Evolutionary conservation across 2,329 filamentous ascomycete species (phyloP).

Genomic region (Fusarium keratoplasticum): DNA sequence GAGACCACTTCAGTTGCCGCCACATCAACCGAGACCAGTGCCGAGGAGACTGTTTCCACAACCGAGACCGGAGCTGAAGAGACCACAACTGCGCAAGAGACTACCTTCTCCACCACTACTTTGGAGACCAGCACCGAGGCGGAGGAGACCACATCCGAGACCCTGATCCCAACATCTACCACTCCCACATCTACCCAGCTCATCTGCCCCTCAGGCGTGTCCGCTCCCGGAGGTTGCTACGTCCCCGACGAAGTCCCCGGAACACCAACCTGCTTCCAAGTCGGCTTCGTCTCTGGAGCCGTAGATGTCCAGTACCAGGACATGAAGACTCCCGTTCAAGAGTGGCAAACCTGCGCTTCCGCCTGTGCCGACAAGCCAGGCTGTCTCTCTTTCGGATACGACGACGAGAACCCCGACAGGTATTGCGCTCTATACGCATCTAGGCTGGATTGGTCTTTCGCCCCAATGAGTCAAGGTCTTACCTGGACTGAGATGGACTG

Average conservation of each 20-base stretch:
- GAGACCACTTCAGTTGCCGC: background rate
- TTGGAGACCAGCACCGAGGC: background rate
- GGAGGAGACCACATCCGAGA: background rate
- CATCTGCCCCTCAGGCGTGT: background rate
- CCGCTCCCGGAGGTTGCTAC: background rate
- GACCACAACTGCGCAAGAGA: background rate
- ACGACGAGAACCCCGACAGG: background rate
- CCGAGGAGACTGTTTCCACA: background rate
- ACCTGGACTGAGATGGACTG: background rate
- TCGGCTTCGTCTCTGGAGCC: background rate
- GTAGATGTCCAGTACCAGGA: background rate
- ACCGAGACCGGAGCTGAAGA: background rate
- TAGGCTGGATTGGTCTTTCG: background rate
- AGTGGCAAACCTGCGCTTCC: background rate
- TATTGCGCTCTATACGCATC: background rate
- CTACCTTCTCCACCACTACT: background rate
- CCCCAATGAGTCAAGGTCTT: background rate
- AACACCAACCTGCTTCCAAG: background rate
- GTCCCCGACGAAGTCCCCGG: background rate
- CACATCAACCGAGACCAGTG: background rate
- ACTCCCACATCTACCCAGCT: background rate
- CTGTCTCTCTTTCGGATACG: background rate
- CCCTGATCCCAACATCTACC: background rate
- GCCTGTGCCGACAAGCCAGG: background rate
- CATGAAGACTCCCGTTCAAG: background rate